Conservation (phyloP, 2,329 filamentous ascomycete genomes). For the Botrytis porri region DNA sequence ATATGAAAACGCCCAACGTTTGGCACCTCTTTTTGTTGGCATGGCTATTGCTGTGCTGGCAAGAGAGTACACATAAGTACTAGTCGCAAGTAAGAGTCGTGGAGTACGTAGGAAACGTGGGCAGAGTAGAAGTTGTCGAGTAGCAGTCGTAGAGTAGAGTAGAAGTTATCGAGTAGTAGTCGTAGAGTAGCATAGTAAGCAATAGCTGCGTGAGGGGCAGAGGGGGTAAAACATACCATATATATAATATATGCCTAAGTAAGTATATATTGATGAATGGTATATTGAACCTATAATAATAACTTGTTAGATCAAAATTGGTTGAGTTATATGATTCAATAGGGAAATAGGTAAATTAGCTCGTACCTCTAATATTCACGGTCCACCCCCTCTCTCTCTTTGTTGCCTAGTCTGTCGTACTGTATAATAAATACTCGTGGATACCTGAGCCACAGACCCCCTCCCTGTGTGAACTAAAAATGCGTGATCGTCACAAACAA, state of each 20-base stretch:
- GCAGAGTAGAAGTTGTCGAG: not conserved
- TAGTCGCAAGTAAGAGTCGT: not conserved
- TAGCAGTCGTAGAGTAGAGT: not conserved
- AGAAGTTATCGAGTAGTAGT: too few species aligned
- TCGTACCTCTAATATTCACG: too few species aligned
- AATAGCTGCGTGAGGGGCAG: not conserved
- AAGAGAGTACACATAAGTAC: not conserved
- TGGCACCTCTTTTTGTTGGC: not conserved
- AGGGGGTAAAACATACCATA: not conserved
- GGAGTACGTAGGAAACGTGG: not conserved
- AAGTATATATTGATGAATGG: not conserved
- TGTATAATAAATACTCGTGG: not conserved
- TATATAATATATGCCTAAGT: not conserved
- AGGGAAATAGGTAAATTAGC: too few species aligned
- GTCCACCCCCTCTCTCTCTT: not conserved
- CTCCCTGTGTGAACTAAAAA: not conserved
- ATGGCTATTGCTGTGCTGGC: not conserved
- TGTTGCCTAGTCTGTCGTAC: not conserved
- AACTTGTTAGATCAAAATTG: not conserved
- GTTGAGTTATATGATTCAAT: not conserved
- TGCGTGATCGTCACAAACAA: not conserved
- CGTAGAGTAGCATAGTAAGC: too few species aligned
- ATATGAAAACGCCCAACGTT: not conserved
- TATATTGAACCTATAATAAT: not conserved
- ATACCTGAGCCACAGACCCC: not conserved